Conservation (phyloP, 2,329 filamentous ascomycete genomes). For the Sclerotinia nivalis region DNA sequence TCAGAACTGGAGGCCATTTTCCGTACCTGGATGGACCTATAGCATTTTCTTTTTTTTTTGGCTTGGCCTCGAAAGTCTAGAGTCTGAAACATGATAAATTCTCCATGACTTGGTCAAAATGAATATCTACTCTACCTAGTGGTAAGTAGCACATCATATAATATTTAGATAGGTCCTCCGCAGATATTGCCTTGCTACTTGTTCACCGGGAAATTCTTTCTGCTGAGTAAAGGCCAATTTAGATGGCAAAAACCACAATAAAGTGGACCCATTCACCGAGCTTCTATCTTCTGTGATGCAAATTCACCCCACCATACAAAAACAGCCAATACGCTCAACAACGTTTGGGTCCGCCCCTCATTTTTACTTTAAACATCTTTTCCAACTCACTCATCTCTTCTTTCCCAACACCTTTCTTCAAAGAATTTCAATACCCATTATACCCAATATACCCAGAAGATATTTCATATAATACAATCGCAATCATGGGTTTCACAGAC, state of each 20-base stretch:
- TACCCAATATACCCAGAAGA: not conserved
- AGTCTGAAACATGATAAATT: not conserved
- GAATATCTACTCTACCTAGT: too few relatives aligned
- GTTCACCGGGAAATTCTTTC: not conserved
- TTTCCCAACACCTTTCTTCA: not conserved
- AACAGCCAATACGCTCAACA: conserved; percentile 8
- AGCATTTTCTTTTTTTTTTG: too few relatives aligned
- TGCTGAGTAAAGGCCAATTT: not conserved
- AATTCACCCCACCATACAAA: conserved; percentile 20
- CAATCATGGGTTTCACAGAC: conserved; percentile 80
- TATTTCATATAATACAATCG: conserved; percentile 25
- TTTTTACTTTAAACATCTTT: conserved; percentile 10
- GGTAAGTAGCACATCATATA: not conserved
- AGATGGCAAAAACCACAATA: conserved; percentile 4
- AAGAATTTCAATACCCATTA: conserved; percentile 11
- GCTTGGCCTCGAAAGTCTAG: too few relatives aligned
- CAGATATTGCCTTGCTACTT: not conserved
- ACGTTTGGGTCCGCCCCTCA: conserved; percentile 16
- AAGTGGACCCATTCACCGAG: conserved; percentile 16
- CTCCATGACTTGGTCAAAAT: not conserved
- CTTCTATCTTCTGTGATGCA: conserved; percentile 12
- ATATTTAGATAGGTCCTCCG: not conserved
- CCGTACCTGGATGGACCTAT: not conserved
- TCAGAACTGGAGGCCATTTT: not conserved
- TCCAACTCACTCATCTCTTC: conserved; percentile 18